Percentiles rank a stretch among this genome's conserved stretches.
Evolutionary conservation across 768 basidiomycete genomes (phyloP).

Genomic region (Phlegmacium glaucopus): DNA sequence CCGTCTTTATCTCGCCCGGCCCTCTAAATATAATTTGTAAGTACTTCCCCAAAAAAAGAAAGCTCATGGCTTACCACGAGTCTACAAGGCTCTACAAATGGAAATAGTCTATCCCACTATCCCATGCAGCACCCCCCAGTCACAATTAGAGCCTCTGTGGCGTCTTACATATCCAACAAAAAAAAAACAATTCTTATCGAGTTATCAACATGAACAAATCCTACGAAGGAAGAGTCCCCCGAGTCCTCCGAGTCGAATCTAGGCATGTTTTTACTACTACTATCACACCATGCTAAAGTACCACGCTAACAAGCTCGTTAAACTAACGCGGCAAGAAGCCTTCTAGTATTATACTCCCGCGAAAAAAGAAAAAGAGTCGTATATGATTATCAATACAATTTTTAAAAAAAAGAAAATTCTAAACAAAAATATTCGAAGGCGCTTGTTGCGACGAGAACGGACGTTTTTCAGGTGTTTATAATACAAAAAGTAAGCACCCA

Average conservation of each 20-base stretch:
- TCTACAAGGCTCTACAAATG: too few species aligned
- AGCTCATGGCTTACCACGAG: too few species aligned
- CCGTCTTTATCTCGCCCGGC: background rate
- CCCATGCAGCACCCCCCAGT: background rate
- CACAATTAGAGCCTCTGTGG: background rate
- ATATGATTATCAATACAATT: too few species aligned
- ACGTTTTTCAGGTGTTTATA: background rate
- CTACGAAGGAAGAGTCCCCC: background rate
- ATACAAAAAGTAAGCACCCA: background rate
- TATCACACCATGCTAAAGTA: too few species aligned
- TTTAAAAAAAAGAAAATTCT: too few species aligned
- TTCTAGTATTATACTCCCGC: background rate
- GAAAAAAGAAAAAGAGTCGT: too few species aligned
- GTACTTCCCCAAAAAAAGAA: background rate
- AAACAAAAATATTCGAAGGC: too few species aligned
- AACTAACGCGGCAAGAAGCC: background rate
- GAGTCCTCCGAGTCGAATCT: background rate
- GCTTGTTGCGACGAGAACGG: too few species aligned
- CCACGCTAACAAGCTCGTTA: background rate
- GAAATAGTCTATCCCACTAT: too few species aligned
- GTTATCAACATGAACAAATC: background rate
- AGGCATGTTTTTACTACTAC: background rate
- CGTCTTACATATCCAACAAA: background rate
- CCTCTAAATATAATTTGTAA: background rate
- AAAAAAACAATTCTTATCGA: background rate